Evolutionary conservation across 768 basidiomycete species (phyloP).

Genomic region (Kwoniella sp.): DNA sequence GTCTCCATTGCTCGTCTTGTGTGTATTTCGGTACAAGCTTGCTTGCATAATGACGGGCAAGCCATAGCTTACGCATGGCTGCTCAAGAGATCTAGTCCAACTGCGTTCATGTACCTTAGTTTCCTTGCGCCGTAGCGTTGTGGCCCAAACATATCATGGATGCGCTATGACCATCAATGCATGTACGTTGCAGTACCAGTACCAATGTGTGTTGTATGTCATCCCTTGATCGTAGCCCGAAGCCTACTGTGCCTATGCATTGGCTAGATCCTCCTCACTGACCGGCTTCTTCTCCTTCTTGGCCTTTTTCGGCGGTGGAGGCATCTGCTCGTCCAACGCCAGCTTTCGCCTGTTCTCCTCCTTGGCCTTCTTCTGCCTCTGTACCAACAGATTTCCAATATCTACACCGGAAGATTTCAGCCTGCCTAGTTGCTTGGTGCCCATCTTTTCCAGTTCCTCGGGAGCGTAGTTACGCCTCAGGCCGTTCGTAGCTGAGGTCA

Average conservation of each 20-base stretch:
- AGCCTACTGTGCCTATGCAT: not conserved
- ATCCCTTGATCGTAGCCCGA: no score
- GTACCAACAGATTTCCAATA: conserved; percentile 30
- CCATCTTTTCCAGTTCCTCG: conserved; percentile 39
- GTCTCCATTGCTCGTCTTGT: no score
- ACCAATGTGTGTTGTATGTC: no score
- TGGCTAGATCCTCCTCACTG: conserved; percentile 15
- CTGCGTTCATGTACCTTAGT: no score
- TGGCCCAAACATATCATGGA: no score
- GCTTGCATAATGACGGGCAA: no score
- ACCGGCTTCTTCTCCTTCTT: not conserved
- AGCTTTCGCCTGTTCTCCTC: conserved; percentile 39
- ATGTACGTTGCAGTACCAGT: not conserved
- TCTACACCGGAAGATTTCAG: conserved; percentile 49
- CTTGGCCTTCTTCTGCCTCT: conserved; percentile 46
- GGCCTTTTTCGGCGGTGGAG: not conserved
- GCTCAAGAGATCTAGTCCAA: no score
- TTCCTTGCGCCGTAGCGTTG: no score
- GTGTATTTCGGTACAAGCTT: no score
- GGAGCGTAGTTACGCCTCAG: conserved; percentile 18
- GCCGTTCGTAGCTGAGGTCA: conserved; percentile 4
- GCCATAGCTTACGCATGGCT: no score
- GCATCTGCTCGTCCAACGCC: conserved; percentile 1
- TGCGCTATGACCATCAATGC: not conserved
- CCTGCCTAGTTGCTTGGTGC: conserved; percentile 40